Percentiles rank a stretch among this genome's conserved stretches.
phyloP scores from a whole-genome alignment of 306 rosid species.

The Quercus cerris region DNA sequence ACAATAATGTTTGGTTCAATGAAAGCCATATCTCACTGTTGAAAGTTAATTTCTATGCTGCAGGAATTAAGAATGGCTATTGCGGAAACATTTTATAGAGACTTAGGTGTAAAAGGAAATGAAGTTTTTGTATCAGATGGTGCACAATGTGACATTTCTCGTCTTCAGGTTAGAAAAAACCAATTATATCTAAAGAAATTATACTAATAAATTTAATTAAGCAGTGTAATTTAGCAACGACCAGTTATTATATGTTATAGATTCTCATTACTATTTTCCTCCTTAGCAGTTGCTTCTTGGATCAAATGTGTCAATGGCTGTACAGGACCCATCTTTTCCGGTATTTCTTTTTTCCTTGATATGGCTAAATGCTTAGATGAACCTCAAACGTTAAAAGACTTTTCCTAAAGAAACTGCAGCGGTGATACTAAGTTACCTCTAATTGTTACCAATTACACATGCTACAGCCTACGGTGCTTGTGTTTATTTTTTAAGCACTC shows the following conservation, averaged over 20 bases:
- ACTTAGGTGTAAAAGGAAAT: constrained; percentile 32
- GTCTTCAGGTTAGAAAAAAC: constrained; percentile 42
- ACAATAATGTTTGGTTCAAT: too few relatives aligned
- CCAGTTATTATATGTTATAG: not conserved
- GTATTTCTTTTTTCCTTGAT: constrained; percentile 23
- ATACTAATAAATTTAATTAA: not conserved
- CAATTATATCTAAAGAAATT: not conserved
- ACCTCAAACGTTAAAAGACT: too few relatives aligned
- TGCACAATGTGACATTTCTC: constrained; percentile 67
- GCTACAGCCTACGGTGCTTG: too few relatives aligned
- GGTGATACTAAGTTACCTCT: too few relatives aligned
- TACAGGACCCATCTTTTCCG: constrained; percentile 67
- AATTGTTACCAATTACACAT: too few relatives aligned
- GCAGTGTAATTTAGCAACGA: not conserved
- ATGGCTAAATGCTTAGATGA: not conserved
- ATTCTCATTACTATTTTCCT: not conserved
- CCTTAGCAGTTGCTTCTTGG: constrained; percentile 48
- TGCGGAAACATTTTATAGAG: constrained; percentile 44
- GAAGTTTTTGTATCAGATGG: constrained; percentile 70
- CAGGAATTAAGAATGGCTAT: constrained; percentile 50
- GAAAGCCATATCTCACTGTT: not conserved
- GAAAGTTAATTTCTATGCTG: not conserved
- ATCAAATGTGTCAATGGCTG: constrained; percentile 49
- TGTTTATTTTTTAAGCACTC: too few relatives aligned
- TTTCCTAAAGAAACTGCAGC: too few relatives aligned